phyloP scores from a whole-genome alignment of 345 rosid genomes.

The Aquilaria sinensis region DNA sequence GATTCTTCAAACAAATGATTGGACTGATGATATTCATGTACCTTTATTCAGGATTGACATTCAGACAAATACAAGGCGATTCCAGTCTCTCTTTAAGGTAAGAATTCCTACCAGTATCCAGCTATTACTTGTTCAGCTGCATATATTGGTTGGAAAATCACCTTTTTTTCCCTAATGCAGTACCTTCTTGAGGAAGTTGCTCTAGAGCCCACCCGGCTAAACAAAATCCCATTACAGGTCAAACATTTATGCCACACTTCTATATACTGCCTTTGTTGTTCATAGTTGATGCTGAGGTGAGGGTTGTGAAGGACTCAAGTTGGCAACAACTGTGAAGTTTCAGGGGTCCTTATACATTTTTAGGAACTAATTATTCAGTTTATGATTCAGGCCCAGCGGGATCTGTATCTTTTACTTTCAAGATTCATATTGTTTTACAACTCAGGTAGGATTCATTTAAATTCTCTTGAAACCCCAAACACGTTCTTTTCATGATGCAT shows the following conservation, averaged over 20 bases:
- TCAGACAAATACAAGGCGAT: constrained; percentile 79
- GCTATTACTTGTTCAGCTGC: not conserved
- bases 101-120: constrained; percentile 6
- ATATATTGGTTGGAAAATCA: not conserved
- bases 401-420: constrained; percentile 73
- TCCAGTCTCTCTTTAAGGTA: constrained; percentile 76
- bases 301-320: not conserved
- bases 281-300: not conserved
- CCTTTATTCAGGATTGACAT: constrained; percentile 76
- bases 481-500: constrained; percentile 6
- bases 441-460: constrained; percentile 44
- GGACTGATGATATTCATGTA: not conserved
- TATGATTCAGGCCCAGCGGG: constrained; percentile 68
- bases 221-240: constrained; percentile 85
- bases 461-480: not conserved
- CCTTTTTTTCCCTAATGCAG: constrained; percentile 27
- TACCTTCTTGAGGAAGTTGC: constrained; percentile 94
- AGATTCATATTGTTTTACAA: constrained; percentile 89
- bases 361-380: not conserved
- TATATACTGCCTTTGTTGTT: constrained; percentile 2
- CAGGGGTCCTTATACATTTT: constrained; percentile 1
- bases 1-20: no score
- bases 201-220: constrained; percentile 49
- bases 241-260: constrained; percentile 6
- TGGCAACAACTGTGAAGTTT: not conserved